These are phyloP conservation scores for Diutina catenulata DNA, from an alignment of 1,139 yeast species.

Conservation along the genomic window DNA sequence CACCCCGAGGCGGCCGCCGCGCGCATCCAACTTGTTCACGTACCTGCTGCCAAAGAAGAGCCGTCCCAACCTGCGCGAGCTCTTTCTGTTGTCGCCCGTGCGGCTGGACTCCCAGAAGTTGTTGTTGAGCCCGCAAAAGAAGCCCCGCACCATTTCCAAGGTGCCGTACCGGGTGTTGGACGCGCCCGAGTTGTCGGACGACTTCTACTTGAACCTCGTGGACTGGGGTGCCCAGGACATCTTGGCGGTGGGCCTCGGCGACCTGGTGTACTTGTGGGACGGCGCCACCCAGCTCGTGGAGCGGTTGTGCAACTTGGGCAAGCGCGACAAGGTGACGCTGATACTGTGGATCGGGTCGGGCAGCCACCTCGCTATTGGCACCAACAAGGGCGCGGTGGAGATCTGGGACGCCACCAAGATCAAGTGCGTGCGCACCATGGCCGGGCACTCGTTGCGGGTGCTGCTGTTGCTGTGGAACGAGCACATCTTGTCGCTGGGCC, in stretches of 20 bases:
- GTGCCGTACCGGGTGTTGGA: constrained; percentile 90
- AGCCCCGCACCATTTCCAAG: constrained; percentile 64
- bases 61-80: constrained; percentile 50
- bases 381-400: constrained; percentile 76
- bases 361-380: constrained; percentile 88
- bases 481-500: constrained; percentile 78
- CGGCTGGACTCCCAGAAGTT: constrained; percentile 78
- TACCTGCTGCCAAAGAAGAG: constrained; percentile 59
- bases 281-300: constrained; percentile 79
- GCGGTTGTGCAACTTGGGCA: constrained; percentile 55
- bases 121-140: constrained; percentile 71
- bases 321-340: constrained; percentile 63
- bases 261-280: constrained; percentile 84
- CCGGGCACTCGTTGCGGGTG: constrained; percentile 81
- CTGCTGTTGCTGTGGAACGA: constrained; percentile 92
- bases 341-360: constrained; percentile 93
- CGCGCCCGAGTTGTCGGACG: constrained; percentile 94
- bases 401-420: constrained; percentile 91
- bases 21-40: constrained; percentile 51
- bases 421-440: constrained; percentile 79
- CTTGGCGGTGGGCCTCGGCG: constrained; percentile 83
- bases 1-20: constrained; percentile 26
- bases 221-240: constrained; percentile 95
- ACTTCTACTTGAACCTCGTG: constrained; percentile 79
- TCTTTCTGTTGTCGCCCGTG: constrained; percentile 78